Evolutionary conservation across 1,284 basidiomycete species (phyloP), one percentile per base, ranked within the genome.

Genomic region (Sphagnurus paluster): DNA sequence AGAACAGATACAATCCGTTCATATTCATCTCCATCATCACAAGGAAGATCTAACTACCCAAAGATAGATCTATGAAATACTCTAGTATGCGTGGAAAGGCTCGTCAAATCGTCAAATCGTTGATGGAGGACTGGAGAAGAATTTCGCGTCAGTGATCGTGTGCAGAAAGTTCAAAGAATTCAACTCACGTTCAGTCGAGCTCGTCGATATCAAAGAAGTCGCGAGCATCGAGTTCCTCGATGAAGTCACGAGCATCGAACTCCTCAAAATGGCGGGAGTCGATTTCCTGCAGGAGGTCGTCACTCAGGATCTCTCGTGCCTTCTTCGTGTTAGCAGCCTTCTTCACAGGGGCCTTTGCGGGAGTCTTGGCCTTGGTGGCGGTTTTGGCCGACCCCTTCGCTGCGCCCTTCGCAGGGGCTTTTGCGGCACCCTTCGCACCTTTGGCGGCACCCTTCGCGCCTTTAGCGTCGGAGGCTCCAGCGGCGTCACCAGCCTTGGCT

Each of bases 101-200:
- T n/a, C n/a, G n/a, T n/a, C n/a, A n/a, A n/a, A n/a, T n/a, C n/a
- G n/a, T n/a, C n/a, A n/a, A n/a, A n/a, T n/a, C n/a, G n/a, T n/a
- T n/a, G n/a, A n/a, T n/a, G n/a, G n/a, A 20, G 8, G 14, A 10
- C 25, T 20, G 28, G 10, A 19, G 4, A 11, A 3, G 20, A 24
- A 23, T 5, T 2, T 14, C 29, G 32, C 7, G 26, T 32, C 39
- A 23, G 20, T 26, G 16, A 23, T 33, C n/a, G n/a, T 34, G 46
- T 25, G 28, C 38, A 14, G 39, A 24, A 36, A 38, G 11, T n/a
- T 30, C 36, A 14, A 46, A 41, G 25, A 19, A 7, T 23, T 7
- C 9, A 28, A 43, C 46, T 39, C 24, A 41, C 39, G 11, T 33
- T 34, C 26, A 46, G 32, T 51, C 39, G 9, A 49, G 37, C 26